Percentiles rank a stretch among this genome's conserved stretches.
Conservation (phyloP, 495 filamentous ascomycete species). For the Niebla homalea region DNA sequence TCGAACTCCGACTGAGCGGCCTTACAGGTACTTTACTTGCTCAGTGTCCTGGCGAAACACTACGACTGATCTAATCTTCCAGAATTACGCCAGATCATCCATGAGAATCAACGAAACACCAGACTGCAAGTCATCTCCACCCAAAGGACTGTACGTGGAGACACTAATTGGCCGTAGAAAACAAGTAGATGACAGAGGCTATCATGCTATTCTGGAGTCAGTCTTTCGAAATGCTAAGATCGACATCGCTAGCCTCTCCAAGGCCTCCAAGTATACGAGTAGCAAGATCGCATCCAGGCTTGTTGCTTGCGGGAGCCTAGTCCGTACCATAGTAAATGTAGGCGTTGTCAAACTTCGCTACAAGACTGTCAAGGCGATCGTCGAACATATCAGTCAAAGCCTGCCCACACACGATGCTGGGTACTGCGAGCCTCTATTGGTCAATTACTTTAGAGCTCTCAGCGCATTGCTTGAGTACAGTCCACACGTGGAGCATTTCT, state of each 20-base stretch:
- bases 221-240: conserved; percentile 55
- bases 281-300: conserved; percentile 44
- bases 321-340: conserved; percentile 57
- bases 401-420: conserved; percentile 48
- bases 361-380: conserved; percentile 63
- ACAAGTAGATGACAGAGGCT: conserved; percentile 56
- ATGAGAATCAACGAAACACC: conserved; percentile 41
- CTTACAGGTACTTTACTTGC: conserved; percentile 33
- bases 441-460: conserved; percentile 69
- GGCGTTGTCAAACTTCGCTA: conserved; percentile 52
- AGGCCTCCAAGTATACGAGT: conserved; percentile 35
- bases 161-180: conserved; percentile 22
- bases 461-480: conserved; percentile 52
- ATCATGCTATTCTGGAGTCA: conserved; percentile 67
- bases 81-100: conserved; percentile 52
- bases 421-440: conserved; percentile 56
- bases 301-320: conserved; percentile 52
- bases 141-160: not conserved
- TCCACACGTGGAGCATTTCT: conserved; percentile 67
- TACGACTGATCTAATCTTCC: not conserved
- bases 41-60: conserved; percentile 24
- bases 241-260: conserved; percentile 53
- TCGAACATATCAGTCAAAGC: conserved; percentile 70
- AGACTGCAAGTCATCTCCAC: conserved; percentile 35
- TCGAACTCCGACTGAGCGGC: conserved; percentile 37